Evolutionary conservation across 441 rosid genomes (phyloP).

Genomic region (Adansonia gregorii): DNA sequence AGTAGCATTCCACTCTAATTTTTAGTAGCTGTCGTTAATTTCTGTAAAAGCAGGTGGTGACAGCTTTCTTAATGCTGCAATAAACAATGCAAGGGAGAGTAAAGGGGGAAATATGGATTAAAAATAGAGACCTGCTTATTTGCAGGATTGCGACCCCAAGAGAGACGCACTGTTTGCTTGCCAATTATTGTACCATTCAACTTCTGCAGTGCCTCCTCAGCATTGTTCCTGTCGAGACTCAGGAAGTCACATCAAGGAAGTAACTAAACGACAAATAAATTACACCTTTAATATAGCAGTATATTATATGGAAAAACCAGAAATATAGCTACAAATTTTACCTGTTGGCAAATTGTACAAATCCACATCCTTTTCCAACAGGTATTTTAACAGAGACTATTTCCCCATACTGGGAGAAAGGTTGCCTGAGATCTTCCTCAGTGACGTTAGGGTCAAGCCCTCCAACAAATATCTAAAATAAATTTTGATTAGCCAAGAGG

Average conservation of each 20-base stretch:
- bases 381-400: constrained; percentile 89
- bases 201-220: constrained; percentile 92
- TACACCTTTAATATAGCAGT: constrained; percentile 4
- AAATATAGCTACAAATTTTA: constrained; percentile 33
- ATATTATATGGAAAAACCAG: not conserved
- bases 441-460: constrained; percentile 85
- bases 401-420: constrained; percentile 76
- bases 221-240: constrained; percentile 55
- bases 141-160: constrained; percentile 94
- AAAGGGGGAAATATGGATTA: not conserved
- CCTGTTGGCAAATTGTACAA: constrained; percentile 90
- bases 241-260: constrained; percentile 22
- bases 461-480: constrained; percentile 87
- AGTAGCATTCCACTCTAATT: not conserved
- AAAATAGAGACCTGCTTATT: constrained; percentile 65
- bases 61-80: not conserved
- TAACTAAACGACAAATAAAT: constrained; percentile 12
- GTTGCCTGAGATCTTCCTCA: constrained; percentile 82
- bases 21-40: not conserved
- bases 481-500: constrained; percentile 30
- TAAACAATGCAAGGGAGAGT: not conserved
- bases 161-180: constrained; percentile 85
- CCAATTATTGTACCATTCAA: constrained; percentile 76
- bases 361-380: constrained; percentile 85
- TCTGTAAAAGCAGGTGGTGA: not conserved